These are phyloP conservation scores for Coprinellus micaceus DNA, from an alignment of 768 basidiomycete species.

Conservation along the genomic window DNA sequence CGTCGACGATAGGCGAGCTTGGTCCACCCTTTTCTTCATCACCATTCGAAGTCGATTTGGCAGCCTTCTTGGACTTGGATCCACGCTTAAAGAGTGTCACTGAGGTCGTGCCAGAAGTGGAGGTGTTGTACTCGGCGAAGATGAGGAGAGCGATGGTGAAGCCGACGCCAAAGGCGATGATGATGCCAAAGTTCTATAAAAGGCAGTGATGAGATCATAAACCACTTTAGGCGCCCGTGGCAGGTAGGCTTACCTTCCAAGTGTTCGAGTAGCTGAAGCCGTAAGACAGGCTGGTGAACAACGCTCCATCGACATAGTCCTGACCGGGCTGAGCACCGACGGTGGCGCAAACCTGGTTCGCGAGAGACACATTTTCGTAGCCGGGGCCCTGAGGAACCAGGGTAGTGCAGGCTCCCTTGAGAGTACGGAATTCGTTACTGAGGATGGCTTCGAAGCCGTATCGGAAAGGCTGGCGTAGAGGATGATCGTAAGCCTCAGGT, in stretches of 20 bases:
- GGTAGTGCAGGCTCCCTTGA: slow-evolving; percentile 55
- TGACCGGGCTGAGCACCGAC: slow-evolving; percentile 61
- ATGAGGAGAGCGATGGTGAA: slow-evolving; percentile 54
- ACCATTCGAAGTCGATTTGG: slow-evolving; percentile 8
- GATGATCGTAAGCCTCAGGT: too few species aligned
- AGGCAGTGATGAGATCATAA: background rate
- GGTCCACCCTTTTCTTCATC: slow-evolving; percentile 18
- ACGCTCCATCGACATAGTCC: slow-evolving; percentile 52
- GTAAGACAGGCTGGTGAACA: slow-evolving; percentile 45
- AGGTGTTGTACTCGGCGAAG: slow-evolving; percentile 52
- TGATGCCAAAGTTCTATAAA: slow-evolving; percentile 60
- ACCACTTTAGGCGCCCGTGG: too few species aligned
- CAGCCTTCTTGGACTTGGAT: slow-evolving; percentile 19
- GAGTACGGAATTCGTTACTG: slow-evolving; percentile 77
- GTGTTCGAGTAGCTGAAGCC: slow-evolving; percentile 38
- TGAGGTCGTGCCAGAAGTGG: slow-evolving; percentile 29
- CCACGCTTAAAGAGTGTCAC: slow-evolving; percentile 68
- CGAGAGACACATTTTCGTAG: slow-evolving; percentile 52
- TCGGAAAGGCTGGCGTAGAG: slow-evolving; percentile 18
- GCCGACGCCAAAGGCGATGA: slow-evolving; percentile 57
- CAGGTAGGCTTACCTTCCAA: slow-evolving; percentile 36
- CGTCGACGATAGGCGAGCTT: slow-evolving; percentile 16
- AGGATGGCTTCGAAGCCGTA: slow-evolving; percentile 75
- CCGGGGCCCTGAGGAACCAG: slow-evolving; percentile 61
- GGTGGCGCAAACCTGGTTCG: slow-evolving; percentile 73